A percentile compares a stretch with the other conserved stretches of the same genome.
Evolutionary conservation across 768 basidiomycete species (phyloP).

Genomic region (Tricholoma flavovirens): DNA sequence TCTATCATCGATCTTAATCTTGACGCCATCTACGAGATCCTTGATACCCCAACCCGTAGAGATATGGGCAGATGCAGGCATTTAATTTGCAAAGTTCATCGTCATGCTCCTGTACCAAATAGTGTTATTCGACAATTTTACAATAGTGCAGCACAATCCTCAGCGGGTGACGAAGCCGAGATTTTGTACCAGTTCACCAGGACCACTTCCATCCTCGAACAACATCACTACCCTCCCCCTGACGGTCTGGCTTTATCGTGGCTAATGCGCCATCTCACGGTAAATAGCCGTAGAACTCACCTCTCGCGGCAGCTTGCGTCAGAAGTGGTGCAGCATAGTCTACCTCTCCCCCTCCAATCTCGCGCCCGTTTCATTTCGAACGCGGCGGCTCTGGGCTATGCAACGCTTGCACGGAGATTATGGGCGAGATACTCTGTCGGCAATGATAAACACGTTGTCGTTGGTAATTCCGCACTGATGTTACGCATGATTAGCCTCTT

Average conservation of each 20-base stretch:
- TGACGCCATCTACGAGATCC: conserved; percentile 38
- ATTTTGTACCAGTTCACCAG: conserved; percentile 44
- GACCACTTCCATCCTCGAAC: conserved; percentile 21
- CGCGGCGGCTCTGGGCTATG: conserved; percentile 42
- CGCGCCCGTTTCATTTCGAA: conserved; percentile 47
- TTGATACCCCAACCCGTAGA: conserved; percentile 28
- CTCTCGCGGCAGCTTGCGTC: conserved; percentile 44
- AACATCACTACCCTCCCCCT: conserved; percentile 47
- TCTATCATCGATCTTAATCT: conserved; percentile 30
- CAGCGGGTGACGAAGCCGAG: conserved; percentile 31
- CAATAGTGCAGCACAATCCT: conserved; percentile 25
- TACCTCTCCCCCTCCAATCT: conserved; percentile 35
- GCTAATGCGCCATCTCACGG: conserved; percentile 45
- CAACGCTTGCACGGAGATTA: conserved; percentile 41
- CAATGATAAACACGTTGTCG: conserved; percentile 33
- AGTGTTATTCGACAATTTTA: conserved; percentile 45
- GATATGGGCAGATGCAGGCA: conserved; percentile 35
- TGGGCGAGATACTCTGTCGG: conserved; percentile 53
- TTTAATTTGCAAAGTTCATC: conserved; percentile 37
- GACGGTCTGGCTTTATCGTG: conserved; percentile 39
- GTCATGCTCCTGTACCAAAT: conserved; percentile 33
- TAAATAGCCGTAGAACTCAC: conserved; percentile 33
- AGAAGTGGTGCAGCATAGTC: conserved; percentile 38
- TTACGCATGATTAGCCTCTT: conserved; percentile 49
- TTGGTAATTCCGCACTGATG: conserved; percentile 39